Conservation (phyloP, 2,329 filamentous ascomycete species). For the Aureobasidium pullulans region DNA sequence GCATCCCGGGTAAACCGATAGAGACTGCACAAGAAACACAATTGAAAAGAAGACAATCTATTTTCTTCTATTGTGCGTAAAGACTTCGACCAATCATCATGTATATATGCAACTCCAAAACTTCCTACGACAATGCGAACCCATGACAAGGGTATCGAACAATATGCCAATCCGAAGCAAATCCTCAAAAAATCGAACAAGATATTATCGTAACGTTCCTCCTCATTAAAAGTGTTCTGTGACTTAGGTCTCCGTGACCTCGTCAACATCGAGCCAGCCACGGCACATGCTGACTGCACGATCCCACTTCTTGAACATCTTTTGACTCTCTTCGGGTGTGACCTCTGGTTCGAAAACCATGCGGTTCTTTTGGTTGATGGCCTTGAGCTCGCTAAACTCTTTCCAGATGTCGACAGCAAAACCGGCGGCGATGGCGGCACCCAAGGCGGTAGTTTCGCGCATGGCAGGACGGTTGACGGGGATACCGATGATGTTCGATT, state of each 20-base stretch:
- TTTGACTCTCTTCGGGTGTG: conserved; percentile 18
- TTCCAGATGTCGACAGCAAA: conserved; percentile 72
- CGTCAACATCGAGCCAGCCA: conserved; percentile 21
- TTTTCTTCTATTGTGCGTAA: conserved; percentile 1
- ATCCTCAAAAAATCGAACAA: neutral
- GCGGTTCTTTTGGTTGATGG: conserved; percentile 22
- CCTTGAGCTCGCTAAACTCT: conserved; percentile 60
- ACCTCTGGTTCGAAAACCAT: conserved; percentile 21
- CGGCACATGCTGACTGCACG: conserved; percentile 22
- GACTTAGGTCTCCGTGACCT: conserved; percentile 14
- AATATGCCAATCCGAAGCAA: conserved; percentile 5
- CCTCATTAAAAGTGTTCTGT: neutral
- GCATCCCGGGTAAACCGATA: neutral
- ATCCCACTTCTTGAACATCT: conserved; percentile 23
- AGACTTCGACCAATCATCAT: neutral
- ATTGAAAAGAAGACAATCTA: neutral
- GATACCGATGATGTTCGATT: conserved; percentile 76
- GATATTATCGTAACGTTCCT: conserved; percentile 6
- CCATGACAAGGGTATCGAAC: conserved; percentile 11
- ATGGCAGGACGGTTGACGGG: conserved; percentile 73
- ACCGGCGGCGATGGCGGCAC: conserved; percentile 76
- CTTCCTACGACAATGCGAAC: conserved; percentile 2
- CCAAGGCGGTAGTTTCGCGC: conserved; percentile 80
- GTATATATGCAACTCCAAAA: conserved; percentile 7
- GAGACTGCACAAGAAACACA: neutral